Evolutionary conservation across 768 basidiomycete genomes (phyloP), one percentile per base, ranked within the genome.

Genomic region (Tylopilus vinaceipallidus): DNA sequence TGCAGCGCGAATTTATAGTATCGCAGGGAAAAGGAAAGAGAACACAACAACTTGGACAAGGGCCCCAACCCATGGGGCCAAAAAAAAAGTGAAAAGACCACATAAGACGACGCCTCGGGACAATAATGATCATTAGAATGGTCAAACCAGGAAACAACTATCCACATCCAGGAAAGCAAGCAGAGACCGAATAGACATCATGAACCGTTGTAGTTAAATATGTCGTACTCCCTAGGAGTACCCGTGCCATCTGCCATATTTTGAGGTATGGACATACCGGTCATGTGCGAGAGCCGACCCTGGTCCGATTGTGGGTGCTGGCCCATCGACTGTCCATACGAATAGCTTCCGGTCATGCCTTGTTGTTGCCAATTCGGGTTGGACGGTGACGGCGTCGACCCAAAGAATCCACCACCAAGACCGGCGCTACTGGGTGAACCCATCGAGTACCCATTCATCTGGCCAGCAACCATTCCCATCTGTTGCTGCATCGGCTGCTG

Each of bases 181-280:
- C 40, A 22, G 35, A 23, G 44, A 58, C 60, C 43, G 49, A 33
- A 44, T 22, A 50, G 48, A 45, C 42, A 52, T 63, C 63, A 70
- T 72, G 66, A 74, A 48, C 72, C 71, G 56, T 68, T 73, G 79
- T 83, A 84, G 61, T 79, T 81, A 64, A 83, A 80, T 53, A 81
- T 67, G 54, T 82, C 81, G 57, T 80, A 78, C 47, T 83, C 83
- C 58, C 62, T 72, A 45, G 61, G 50, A 48, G 52, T 45, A 40
- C 68, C 70, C 47, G 69, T 64, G 59, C 70, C 71, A 59, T 80
- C 79, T 58, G 62, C 62, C 47, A 73, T 72, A 59, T 73, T 71
- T 66, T 73, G 74, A 42, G 76, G 76, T 13, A 64, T 73, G 53
- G 81, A 75, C 37, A 82, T 83, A 39, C 66, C 71, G 29, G 77